Evolutionary conservation across 306 rosid species (phyloP).

Genomic region (Begonia peltatifolia): DNA sequence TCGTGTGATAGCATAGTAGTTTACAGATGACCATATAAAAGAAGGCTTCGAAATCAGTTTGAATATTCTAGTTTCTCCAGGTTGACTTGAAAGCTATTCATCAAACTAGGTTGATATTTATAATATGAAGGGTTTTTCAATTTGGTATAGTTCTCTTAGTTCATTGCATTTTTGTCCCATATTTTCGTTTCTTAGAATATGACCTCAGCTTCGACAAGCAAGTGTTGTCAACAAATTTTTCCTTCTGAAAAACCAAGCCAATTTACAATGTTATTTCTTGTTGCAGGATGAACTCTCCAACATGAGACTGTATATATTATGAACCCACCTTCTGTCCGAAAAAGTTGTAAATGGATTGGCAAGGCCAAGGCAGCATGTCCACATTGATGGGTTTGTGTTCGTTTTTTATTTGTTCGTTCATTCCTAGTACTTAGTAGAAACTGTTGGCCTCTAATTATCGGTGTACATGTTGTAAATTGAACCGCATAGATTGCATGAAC

Average conservation of each 20-base stretch:
- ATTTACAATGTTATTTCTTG: no score
- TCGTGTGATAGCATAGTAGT: neutral
- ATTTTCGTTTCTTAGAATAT: no score
- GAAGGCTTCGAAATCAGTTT: no score
- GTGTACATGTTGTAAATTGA: neutral
- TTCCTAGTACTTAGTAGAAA: neutral
- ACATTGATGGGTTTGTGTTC: neutral
- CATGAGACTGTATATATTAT: no score
- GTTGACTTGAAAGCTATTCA: neutral
- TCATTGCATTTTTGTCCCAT: no score
- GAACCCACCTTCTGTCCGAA: neutral
- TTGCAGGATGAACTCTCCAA: no score
- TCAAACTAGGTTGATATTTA: neutral
- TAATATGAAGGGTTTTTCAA: neutral
- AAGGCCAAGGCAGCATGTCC: neutral
- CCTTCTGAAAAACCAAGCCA: no score
- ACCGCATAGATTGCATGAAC: neutral
- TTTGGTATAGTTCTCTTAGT: no score
- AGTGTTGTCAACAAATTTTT: no score
- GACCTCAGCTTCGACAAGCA: no score
- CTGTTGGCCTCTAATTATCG: neutral
- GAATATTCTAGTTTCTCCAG: no score
- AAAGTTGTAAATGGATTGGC: neutral
- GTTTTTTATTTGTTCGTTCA: neutral
- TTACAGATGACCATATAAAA: neutral